A percentile compares a stretch with the other conserved stretches of the same genome.
Conservation (phyloP, 768 basidiomycete species). For the Pleurotus sapidus region DNA sequence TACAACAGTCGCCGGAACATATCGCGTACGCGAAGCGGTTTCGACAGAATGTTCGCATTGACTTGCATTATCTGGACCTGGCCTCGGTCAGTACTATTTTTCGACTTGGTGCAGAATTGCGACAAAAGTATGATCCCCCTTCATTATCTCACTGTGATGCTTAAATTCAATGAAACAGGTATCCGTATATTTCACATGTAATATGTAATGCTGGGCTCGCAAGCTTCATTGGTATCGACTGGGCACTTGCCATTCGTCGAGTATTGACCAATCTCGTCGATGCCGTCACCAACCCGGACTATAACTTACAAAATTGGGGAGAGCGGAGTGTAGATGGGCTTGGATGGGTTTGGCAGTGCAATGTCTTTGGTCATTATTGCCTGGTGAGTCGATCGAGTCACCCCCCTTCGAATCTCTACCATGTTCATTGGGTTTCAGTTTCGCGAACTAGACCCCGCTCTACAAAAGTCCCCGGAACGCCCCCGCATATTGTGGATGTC, state of each 20-base stretch:
- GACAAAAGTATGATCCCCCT: constrained; percentile 37
- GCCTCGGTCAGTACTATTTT: constrained; percentile 58
- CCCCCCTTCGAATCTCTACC: not conserved
- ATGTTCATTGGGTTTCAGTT: constrained; percentile 38
- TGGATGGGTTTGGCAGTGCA: constrained; percentile 84
- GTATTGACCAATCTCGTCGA: constrained; percentile 42
- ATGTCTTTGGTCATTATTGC: constrained; percentile 78
- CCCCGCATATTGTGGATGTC: constrained; percentile 79
- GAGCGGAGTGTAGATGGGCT: constrained; percentile 65
- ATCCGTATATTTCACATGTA: constrained; percentile 78
- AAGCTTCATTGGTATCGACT: constrained; percentile 54
- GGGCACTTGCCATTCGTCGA: constrained; percentile 26
- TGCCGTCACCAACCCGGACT: constrained; percentile 53
- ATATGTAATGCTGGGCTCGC: constrained; percentile 79
- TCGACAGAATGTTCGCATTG: constrained; percentile 54
- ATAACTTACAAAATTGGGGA: constrained; percentile 55
- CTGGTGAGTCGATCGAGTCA: constrained; percentile 46
- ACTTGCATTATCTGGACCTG: constrained; percentile 65
- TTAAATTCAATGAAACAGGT: constrained; percentile 37
- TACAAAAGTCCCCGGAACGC: constrained; percentile 40
- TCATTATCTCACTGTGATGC: constrained; percentile 1
- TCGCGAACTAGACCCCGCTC: constrained; percentile 53
- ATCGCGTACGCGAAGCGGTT: constrained; percentile 58
- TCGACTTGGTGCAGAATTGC: constrained; percentile 54
- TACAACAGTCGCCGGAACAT: constrained; percentile 32